Percentiles rank a stretch among this genome's conserved stretches.
phyloP scores from a whole-genome alignment of 352 stramenopile species.

The Peronosclerospora sorghi region DNA sequence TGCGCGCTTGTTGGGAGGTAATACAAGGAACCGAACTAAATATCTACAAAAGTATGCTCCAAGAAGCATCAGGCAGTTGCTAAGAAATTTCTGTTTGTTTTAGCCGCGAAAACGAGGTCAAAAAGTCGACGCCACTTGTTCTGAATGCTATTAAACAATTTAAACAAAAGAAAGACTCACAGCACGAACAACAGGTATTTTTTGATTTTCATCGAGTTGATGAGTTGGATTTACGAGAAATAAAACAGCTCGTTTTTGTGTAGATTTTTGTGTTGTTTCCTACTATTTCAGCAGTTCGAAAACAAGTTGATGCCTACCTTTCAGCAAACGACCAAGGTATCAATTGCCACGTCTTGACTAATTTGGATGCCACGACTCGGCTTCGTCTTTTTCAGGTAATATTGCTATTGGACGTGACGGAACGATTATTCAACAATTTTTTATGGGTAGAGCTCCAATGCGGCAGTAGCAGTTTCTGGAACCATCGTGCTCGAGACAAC shows the following conservation, averaged over 20 bases:
- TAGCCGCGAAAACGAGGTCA: constrained; percentile 55
- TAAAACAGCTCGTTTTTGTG: neutral
- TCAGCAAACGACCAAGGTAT: neutral
- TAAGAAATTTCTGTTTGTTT: constrained; percentile 1
- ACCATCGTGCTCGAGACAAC: constrained; percentile 61
- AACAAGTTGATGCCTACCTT: constrained; percentile 15
- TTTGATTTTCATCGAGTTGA: neutral
- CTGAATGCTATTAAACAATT: constrained; percentile 33
- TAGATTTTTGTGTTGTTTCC: constrained; percentile 52
- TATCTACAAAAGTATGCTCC: no score
- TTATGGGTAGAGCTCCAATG: constrained; percentile 26
- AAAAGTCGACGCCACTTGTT: constrained; percentile 27
- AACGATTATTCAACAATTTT: neutral
- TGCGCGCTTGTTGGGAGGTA: constrained; percentile 62
- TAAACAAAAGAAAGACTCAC: constrained; percentile 1
- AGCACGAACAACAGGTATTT: neutral
- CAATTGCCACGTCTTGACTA: constrained; percentile 10
- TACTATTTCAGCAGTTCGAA: constrained; percentile 32
- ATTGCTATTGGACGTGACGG: neutral
- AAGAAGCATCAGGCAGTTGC: neutral
- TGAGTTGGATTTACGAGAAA: no score
- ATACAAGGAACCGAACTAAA: neutral
- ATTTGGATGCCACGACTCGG: constrained; percentile 12
- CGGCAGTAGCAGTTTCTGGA: constrained; percentile 51
- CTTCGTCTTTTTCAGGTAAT: constrained; percentile 25